Percentiles rank a stretch among this genome's conserved stretches.
Evolutionary conservation across 495 filamentous ascomycete species (phyloP).

Genomic region (Recurvomyces mirabilis): DNA sequence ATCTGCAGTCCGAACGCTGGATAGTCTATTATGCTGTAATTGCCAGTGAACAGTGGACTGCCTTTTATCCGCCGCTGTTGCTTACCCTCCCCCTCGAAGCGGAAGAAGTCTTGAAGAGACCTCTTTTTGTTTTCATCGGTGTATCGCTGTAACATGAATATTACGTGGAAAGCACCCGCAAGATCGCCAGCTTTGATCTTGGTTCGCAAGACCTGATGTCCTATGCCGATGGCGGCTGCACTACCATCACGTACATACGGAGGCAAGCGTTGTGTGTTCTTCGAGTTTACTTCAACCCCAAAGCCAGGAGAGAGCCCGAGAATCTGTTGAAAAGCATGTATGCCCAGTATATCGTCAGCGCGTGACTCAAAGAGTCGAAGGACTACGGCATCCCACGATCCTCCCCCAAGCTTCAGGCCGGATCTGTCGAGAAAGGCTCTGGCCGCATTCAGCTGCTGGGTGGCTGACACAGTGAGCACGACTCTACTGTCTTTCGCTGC

Average conservation of each 20-base stretch:
- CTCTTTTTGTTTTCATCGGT: constrained; percentile 30
- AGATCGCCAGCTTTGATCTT: constrained; percentile 23
- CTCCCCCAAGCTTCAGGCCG: constrained; percentile 26
- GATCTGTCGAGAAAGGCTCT: constrained; percentile 29
- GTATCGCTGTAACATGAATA: constrained; percentile 23
- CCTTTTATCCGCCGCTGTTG: constrained; percentile 4
- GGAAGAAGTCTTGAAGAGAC: constrained; percentile 25
- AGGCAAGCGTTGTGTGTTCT: constrained; percentile 17
- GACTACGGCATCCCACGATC: constrained; percentile 38
- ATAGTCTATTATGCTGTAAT: constrained; percentile 19
- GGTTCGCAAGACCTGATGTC: constrained; percentile 24
- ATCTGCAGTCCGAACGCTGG: constrained; percentile 34
- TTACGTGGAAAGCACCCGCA: constrained; percentile 19
- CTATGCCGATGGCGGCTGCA: constrained; percentile 24
- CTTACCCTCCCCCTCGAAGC: background rate
- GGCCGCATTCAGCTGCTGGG: constrained; percentile 13
- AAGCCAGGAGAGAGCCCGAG: constrained; percentile 26
- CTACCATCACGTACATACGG: constrained; percentile 29
- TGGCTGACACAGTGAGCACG: background rate
- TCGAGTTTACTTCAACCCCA: constrained; percentile 23
- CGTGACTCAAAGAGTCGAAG: constrained; percentile 43
- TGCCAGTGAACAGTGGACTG: constrained; percentile 11
- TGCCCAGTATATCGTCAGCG: constrained; percentile 31
- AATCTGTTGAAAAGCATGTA: constrained; percentile 17
- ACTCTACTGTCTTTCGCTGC: constrained; percentile 27